Evolutionary conservation across 2,329 filamentous ascomycete species (phyloP), one percentile per base, ranked within the genome.

Genomic region (Colletotrichum lentis): DNA sequence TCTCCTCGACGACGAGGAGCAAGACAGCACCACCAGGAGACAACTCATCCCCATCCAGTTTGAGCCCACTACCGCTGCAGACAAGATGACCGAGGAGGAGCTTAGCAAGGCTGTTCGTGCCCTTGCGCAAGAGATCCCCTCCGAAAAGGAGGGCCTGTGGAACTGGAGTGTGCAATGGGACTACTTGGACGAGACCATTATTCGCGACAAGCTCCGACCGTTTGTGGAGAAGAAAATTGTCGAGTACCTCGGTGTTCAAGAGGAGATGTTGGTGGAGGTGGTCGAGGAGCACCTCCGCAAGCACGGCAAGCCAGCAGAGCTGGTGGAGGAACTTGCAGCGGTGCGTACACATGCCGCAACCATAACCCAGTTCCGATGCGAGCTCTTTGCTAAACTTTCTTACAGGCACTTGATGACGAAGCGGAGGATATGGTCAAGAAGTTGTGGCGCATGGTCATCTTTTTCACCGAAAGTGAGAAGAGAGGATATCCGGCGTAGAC

Each of bases 211-310:
- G 77, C 88, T 99, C 73, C 89, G 92, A 75, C 94, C 95, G 37
- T 99, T 97, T 81, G 93, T 98, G 64, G 94, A 97, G 83, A 97
- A 97, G 86, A 99, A 98, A 85, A 93, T 98, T 73, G 91, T 99
- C 69, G 96, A 99, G 79, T 96, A 96, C 74, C 86, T 99, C 56
- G 96, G 96, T 68, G 92, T 99, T 66, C 94, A 98, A 80, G 96
- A 99, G 78, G 93, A 98, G 80, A 90, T 97, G 81, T 83, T 99
- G 55, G 94, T 99, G 39, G 94, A 97, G 76, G 90, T 96, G 50
- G 93, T 98, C 46, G 91, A 97, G 76, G 91, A 94, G 74, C 93
- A 97, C 79, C 82, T 99, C 70, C 87, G 90, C 71, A 90, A 89
- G 73, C 89, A 90, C 73, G 90, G 89, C 31, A 86, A 85, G 70